Evolutionary conservation across 73 alveolate species (phyloP).

Genomic region (Paraurostyla sp.): DNA sequence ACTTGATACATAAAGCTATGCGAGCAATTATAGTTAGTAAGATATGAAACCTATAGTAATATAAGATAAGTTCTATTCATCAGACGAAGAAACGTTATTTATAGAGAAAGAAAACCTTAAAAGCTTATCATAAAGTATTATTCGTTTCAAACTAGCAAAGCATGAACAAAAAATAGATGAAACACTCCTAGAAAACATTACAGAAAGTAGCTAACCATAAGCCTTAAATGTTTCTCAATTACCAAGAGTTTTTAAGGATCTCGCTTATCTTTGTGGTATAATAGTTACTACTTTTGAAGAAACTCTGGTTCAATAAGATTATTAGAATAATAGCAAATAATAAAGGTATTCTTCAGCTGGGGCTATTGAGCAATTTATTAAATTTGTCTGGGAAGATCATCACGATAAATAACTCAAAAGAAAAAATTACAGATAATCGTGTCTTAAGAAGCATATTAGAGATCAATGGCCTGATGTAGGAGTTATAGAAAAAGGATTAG

Average conservation of each 20-base stretch:
- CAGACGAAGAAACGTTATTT: not conserved
- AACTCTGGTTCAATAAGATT: not conserved
- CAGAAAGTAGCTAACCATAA: not conserved
- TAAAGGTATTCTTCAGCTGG: not conserved
- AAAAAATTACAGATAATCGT: not conserved
- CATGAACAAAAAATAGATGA: conserved; percentile 43
- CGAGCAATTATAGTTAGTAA: not conserved
- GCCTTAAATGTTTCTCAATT: not conserved
- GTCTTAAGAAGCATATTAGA: not conserved
- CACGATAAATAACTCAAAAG: conserved; percentile 3
- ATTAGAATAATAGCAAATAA: not conserved
- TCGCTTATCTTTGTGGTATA: conserved; percentile 35
- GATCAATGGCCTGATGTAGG: conserved; percentile 43
- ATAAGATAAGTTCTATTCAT: not conserved
- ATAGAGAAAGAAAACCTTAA: conserved; percentile 13
- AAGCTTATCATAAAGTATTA: not conserved
- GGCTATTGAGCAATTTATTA: conserved; percentile 13
- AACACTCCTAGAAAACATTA: conserved; percentile 4
- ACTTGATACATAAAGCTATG: not conserved
- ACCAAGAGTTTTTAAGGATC: conserved; percentile 10
- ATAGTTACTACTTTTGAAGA: conserved; percentile 1
- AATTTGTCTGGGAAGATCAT: not conserved
- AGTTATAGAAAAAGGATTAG: not conserved
- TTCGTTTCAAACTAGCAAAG: conserved; percentile 14
- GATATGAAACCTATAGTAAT: not conserved